Percentiles rank a stretch among this genome's conserved stretches.
Evolutionary conservation across 2,329 filamentous ascomycete species (phyloP).

Genomic region (Fusarium dlaminii): DNA sequence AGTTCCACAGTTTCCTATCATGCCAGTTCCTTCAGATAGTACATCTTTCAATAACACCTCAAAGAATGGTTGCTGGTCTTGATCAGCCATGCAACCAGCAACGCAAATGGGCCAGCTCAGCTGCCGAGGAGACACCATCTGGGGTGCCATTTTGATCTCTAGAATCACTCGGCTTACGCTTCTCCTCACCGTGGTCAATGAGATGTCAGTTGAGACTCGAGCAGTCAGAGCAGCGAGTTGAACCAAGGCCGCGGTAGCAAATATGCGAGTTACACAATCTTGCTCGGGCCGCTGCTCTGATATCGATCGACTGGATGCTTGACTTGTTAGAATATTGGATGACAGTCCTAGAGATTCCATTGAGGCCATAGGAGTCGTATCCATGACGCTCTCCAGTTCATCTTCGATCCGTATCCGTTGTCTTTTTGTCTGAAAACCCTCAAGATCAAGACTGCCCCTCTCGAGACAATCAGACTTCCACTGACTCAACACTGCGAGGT

Average conservation of each 20-base stretch:
- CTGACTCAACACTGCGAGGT: neutral
- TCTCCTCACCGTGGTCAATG: neutral
- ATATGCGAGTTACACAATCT: neutral
- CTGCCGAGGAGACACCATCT: neutral
- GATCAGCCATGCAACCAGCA: neutral
- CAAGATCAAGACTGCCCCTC: rapidly evolving
- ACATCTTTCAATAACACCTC: neutral
- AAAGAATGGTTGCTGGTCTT: neutral
- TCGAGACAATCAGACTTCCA: rapidly evolving
- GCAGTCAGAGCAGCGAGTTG: neutral
- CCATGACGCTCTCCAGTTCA: neutral
- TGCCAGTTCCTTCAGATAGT: rapidly evolving
- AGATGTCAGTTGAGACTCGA: rapidly evolving
- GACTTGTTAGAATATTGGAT: neutral
- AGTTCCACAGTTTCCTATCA: neutral
- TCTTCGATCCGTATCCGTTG: neutral
- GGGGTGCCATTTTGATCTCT: neutral
- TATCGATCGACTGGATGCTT: neutral
- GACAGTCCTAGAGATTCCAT: rapidly evolving
- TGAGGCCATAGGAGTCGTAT: neutral
- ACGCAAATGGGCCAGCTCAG: neutral
- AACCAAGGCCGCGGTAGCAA: neutral
- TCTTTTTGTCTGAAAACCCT: rapidly evolving
- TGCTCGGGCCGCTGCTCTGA: neutral
- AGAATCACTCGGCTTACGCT: neutral